A percentile compares a stretch with the other conserved stretches of the same genome.
Evolutionary conservation across 768 basidiomycete species (phyloP).

Genomic region (Phanerodontia chrysosporium): DNA sequence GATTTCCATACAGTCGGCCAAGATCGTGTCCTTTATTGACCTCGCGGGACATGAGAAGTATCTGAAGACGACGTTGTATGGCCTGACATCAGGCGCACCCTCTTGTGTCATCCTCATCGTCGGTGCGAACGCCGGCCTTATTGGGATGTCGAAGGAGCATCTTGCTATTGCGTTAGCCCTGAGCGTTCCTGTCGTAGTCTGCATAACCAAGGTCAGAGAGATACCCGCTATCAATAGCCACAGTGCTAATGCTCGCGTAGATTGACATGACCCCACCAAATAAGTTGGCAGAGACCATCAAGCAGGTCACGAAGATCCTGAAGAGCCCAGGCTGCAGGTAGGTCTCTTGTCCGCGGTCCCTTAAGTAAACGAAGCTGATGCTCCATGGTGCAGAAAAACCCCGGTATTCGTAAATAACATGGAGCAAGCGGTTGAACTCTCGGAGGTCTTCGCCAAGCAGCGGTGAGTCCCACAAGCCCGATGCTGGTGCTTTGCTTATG

Average conservation of each 20-base stretch:
- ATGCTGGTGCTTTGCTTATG: no score
- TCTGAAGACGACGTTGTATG: conserved; percentile 90
- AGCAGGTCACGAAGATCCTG: conserved; percentile 89
- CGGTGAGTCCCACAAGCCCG: conserved; percentile 48
- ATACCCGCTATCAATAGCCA: no score
- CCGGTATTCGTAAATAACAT: conserved; percentile 81
- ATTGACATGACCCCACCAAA: conserved; percentile 98
- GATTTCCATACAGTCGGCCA: conserved; percentile 82
- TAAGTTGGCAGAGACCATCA: conserved; percentile 84
- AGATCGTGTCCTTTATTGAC: conserved; percentile 94
- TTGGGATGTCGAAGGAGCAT: conserved; percentile 95
- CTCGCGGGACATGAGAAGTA: conserved; percentile 95
- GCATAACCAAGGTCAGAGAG: conserved; percentile 87
- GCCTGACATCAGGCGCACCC: conserved; percentile 90
- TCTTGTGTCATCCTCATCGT: conserved; percentile 92
- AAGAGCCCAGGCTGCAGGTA: conserved; percentile 90
- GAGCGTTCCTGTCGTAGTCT: conserved; percentile 89
- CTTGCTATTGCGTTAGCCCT: conserved; percentile 91
- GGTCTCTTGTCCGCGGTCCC: conserved; percentile 15
- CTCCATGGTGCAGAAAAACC: conserved; percentile 48
- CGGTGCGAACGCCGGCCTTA: conserved; percentile 89
- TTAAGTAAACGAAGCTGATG: not conserved
- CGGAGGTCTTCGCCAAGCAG: conserved; percentile 69
- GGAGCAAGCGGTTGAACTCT: conserved; percentile 78
- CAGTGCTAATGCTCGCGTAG: conserved; percentile 29